phyloP scores from a whole-genome alignment of 2,329 filamentous ascomycete species.

The Podosphaera fusca region DNA sequence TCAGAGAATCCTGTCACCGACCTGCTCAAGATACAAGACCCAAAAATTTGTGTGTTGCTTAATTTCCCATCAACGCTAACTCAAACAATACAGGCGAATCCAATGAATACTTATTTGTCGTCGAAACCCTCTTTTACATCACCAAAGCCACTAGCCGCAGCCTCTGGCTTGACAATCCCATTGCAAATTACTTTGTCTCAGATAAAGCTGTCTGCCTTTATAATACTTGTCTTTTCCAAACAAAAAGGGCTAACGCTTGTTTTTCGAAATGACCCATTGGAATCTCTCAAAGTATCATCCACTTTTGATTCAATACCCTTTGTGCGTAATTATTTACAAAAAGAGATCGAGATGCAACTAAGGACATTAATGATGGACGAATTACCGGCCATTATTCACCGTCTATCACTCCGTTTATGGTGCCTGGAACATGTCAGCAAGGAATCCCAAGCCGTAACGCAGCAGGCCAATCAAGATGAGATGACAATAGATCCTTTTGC shows the following conservation, averaged over 20 bases:
- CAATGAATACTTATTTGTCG: conserved; percentile 81
- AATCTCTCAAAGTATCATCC: conserved; percentile 93
- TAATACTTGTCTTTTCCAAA: conserved; percentile 91
- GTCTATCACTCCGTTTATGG: conserved; percentile 70
- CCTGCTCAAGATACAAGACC: no score
- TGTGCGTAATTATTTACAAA: conserved; percentile 87
- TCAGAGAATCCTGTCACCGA: no score
- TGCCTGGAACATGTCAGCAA: conserved; percentile 62
- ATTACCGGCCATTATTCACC: conserved; percentile 84
- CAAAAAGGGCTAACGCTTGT: conserved; percentile 93
- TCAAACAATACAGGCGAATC: conserved; percentile 51
- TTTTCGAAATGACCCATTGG: conserved; percentile 91
- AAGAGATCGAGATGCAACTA: conserved; percentile 83
- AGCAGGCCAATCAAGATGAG: conserved; percentile 24
- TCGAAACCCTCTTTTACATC: conserved; percentile 85
- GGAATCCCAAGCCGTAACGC: conserved; percentile 31
- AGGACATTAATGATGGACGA: conserved; percentile 95
- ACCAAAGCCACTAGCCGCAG: conserved; percentile 72
- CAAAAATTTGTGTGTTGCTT: no score
- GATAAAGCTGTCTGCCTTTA: conserved; percentile 87
- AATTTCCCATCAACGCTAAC: conserved; percentile 19
- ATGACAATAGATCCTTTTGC: conserved; percentile 53
- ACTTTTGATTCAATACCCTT: conserved; percentile 99
- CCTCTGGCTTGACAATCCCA: conserved; percentile 87
- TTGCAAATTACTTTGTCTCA: conserved; percentile 90